Percentiles rank a stretch among this genome's conserved stretches.
phyloP scores from a whole-genome alignment of 345 rosid species.

The Boechera retrofracta region DNA sequence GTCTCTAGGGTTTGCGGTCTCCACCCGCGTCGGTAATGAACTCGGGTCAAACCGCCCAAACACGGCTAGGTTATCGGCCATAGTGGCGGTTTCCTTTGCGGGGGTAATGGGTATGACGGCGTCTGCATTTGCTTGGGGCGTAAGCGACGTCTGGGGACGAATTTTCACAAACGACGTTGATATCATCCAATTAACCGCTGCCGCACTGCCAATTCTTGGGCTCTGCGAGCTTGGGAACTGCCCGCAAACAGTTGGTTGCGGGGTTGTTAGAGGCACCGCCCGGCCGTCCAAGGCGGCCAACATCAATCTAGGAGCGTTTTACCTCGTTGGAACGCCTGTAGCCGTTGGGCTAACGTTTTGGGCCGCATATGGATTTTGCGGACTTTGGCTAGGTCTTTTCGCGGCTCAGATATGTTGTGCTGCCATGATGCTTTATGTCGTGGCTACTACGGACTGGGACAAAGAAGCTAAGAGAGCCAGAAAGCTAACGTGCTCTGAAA shows the following conservation, averaged over 20 bases:
- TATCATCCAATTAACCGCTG: slow-evolving; percentile 70
- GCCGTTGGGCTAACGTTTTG: slow-evolving; percentile 81
- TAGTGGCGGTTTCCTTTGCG: slow-evolving; percentile 65
- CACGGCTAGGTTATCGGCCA: slow-evolving; percentile 69
- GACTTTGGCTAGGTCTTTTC: slow-evolving; percentile 84
- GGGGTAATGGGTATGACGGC: slow-evolving; percentile 77
- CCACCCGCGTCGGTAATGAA: slow-evolving; percentile 90
- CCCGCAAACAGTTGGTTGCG: slow-evolving; percentile 95
- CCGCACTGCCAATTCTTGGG: slow-evolving; percentile 86
- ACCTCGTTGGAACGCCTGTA: slow-evolving; percentile 87
- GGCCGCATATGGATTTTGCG: slow-evolving; percentile 66
- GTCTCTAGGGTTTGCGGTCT: slow-evolving; percentile 79
- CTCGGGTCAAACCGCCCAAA: slow-evolving; percentile 76
- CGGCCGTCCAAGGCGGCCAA: slow-evolving; percentile 84
- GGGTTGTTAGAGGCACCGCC: slow-evolving; percentile 85
- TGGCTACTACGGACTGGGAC: slow-evolving; percentile 87
- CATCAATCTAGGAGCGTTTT: slow-evolving; percentile 89
- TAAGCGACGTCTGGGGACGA: slow-evolving; percentile 74
- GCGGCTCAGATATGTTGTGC: slow-evolving; percentile 90
- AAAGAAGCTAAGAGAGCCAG: slow-evolving; percentile 67
- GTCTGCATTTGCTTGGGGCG: slow-evolving; percentile 65
- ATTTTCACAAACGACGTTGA: slow-evolving; percentile 74
- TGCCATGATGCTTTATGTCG: slow-evolving; percentile 79
- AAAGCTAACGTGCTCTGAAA: slow-evolving; percentile 52
- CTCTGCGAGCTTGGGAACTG: slow-evolving; percentile 88